Evolutionary conservation across 257 asterid species (phyloP).

Genomic region (Lycium barbarum): DNA sequence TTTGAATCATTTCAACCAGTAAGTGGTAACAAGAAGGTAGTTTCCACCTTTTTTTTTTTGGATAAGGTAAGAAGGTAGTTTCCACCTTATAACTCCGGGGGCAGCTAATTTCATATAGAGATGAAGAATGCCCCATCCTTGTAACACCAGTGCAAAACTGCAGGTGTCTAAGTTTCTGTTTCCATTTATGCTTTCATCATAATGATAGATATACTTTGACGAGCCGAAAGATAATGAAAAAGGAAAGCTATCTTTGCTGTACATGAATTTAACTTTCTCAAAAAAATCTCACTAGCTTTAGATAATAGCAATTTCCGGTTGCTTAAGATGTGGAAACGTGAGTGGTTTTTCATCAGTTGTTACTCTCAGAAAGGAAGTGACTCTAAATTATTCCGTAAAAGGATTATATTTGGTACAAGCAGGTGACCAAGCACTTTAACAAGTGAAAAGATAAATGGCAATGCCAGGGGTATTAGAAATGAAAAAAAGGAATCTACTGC

Average conservation of each 20-base stretch:
- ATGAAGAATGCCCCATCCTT: not conserved
- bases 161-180: not conserved
- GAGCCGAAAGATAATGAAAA: not conserved
- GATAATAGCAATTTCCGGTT: not conserved
- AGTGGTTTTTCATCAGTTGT: not conserved
- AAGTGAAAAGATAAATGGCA: slow-evolving; percentile 31
- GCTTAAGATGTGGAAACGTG: slow-evolving; percentile 20
- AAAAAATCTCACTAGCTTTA: not conserved
- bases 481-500: slow-evolving; percentile 28
- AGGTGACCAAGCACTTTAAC: slow-evolving; percentile 17
- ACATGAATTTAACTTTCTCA: not conserved
- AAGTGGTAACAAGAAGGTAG: slow-evolving; percentile 1
- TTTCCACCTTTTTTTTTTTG: not conserved
- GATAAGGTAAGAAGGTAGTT: not conserved
- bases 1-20: not conserved
- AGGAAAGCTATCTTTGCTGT: not conserved
- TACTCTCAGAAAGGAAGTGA: not conserved
- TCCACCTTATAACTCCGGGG: not conserved
- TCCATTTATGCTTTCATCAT: not conserved
- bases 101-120: not conserved
- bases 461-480: not conserved
- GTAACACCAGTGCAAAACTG: not conserved
- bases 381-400: not conserved
- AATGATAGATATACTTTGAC: not conserved
- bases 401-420: slow-evolving; percentile 9